A percentile compares a stretch with the other conserved stretches of the same genome.
phyloP scores from a whole-genome alignment of 208 protist species.

The Leishmania braziliensis region DNA sequence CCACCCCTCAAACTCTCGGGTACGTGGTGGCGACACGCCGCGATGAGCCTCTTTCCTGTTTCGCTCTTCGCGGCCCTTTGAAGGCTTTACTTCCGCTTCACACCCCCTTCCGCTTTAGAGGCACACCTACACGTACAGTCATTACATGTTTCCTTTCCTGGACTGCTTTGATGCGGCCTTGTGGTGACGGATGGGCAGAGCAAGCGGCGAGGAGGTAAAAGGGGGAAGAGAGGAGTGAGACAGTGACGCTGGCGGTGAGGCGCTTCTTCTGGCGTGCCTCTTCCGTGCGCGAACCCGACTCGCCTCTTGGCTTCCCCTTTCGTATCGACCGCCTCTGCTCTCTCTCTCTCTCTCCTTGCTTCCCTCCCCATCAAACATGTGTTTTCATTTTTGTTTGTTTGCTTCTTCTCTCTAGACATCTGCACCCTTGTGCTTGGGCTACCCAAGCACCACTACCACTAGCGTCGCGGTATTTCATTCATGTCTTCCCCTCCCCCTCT shows the following conservation, averaged over 20 bases:
- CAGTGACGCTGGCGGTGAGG: not conserved
- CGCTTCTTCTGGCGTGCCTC: not conserved
- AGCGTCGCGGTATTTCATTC: not conserved
- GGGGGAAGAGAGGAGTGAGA: not conserved
- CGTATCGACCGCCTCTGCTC: not conserved
- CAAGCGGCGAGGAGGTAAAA: not conserved
- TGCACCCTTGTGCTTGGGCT: not conserved
- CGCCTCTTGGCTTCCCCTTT: not conserved
- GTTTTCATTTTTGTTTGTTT: conserved; percentile 4
- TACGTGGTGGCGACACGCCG: not conserved
- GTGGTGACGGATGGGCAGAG: not conserved
- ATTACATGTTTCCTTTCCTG: not conserved
- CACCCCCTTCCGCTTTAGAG: not conserved
- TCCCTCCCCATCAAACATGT: not conserved
- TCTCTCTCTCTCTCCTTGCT: not conserved
- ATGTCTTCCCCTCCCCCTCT: not conserved
- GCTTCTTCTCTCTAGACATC: not conserved
- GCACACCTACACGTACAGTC: not conserved
- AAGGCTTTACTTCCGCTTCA: not conserved
- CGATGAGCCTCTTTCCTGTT: not conserved
- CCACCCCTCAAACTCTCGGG: not conserved
- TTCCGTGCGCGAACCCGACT: not conserved
- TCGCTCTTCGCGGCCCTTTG: too few species aligned
- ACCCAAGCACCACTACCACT: not conserved
- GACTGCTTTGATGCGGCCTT: not conserved